Evolutionary conservation across 208 protist species (phyloP).

Genomic region (Wallacemonas collosoma): DNA sequence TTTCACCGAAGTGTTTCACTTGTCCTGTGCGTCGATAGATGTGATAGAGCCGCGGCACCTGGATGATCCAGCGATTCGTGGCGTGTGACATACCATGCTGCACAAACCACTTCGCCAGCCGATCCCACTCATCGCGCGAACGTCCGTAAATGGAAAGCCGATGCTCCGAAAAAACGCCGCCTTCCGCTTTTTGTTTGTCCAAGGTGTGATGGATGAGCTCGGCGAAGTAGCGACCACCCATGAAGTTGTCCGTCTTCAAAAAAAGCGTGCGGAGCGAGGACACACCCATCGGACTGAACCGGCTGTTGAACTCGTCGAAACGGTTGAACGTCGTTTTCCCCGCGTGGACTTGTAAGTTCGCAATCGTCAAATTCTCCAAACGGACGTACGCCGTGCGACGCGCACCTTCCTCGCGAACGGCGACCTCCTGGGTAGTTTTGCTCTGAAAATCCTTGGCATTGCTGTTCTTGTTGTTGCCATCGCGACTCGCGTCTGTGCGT

Average conservation of each 20-base stretch:
- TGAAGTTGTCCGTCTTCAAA: constrained; percentile 88
- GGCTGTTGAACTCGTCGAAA: constrained; percentile 90
- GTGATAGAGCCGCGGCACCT: constrained; percentile 91
- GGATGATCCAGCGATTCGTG: constrained; percentile 97
- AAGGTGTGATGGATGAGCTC: constrained; percentile 74
- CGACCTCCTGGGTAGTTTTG: neutral
- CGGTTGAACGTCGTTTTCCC: constrained; percentile 84
- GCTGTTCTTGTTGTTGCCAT: neutral
- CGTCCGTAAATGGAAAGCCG: constrained; percentile 88
- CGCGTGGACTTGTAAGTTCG: constrained; percentile 81
- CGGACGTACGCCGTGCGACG: constrained; percentile 8
- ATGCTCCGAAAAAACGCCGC: constrained; percentile 79
- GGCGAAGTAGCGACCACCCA: constrained; percentile 90
- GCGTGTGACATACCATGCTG: constrained; percentile 90
- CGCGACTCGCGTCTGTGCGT: neutral
- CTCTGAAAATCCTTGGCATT: neutral
- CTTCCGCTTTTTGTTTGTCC: constrained; percentile 46
- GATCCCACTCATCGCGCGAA: constrained; percentile 60
- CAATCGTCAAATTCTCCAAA: constrained; percentile 67
- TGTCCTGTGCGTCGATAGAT: constrained; percentile 68
- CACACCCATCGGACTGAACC: constrained; percentile 79
- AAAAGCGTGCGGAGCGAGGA: constrained; percentile 69
- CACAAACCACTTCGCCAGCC: constrained; percentile 75
- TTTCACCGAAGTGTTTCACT: constrained; percentile 91
- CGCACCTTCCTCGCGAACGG: neutral